Base-by-base conservation (phyloP, 1,284 basidiomycete genomes). In the Schizopora paradoxa region DNA sequence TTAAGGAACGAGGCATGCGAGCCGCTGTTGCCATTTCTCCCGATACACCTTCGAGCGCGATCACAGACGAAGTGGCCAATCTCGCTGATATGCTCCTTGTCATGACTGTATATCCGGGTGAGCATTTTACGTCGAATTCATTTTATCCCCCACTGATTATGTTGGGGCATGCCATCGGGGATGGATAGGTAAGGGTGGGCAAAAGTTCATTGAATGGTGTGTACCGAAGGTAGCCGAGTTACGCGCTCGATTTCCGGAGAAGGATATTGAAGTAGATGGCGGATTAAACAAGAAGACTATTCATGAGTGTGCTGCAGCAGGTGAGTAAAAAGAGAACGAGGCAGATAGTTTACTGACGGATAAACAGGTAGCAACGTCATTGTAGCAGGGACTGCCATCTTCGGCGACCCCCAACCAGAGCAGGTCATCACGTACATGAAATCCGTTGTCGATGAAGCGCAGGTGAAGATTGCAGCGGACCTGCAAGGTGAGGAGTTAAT, bases 261-360 rank as follows among this genome's bases (percentile, higher is more conserved):
- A 89, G 63, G 89, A 99, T 61, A 96, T 99, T 53, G 82, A 99
- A 67, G 96, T 99, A 43, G 96, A 99, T 65, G 96, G 96, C 29
- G 96, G 96, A 29, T 90, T 99, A 13, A 88, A 91, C 4, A 89
- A 91, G 5, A 87, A 86, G 56, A 99, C 93, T 7, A 82, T 97
- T 51, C 86, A 81, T 58, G 73, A 77, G 45, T 99, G 96, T 59
- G 94, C 95, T 2, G 71, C 91, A 51, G 95, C 95, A 36, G 93
- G 92, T 86, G 56, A 54, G 78, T 66, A 18, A 22, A 26, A 22
- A 13, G 18, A 35, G 31, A 14, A 16, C 21, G 14, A 32, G 23
- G 26, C 27, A 16, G 32, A 39, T 6, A 22, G 3, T 14, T 40
- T 8, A 23, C 16, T 32, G 5, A 18, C 19, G 40, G 31, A 38